Base-by-base conservation (phyloP, 2,329 filamentous ascomycete genomes). In the Talaromyces sp. region DNA sequence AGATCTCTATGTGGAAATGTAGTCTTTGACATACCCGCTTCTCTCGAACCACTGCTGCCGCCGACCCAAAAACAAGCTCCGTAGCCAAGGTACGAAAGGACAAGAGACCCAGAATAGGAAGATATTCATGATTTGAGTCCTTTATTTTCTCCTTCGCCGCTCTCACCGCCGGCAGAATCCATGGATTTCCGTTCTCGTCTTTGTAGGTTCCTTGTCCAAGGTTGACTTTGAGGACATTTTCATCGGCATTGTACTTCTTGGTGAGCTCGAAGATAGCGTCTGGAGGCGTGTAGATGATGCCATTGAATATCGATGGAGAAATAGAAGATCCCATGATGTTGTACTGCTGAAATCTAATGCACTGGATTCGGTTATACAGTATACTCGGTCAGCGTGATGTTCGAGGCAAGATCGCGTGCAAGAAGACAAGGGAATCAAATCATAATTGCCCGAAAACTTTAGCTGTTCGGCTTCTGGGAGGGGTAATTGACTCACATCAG, bases 61-160 rank as follows among this genome's bases (percentile, higher is more conserved):
- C 31, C 3, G 47, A 2, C 63, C 93, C 93, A 37, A 98, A 84
- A 63, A 96, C 90, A 69, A 97, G 84, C 82, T 93, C 91, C 72
- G 92, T 90, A 24, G 93, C 92, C 75, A 92, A 93, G 72, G 87
- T 84, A 58, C 92, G 95, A 81, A 97, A 95, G 67, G 88, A 83
- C 61, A 87, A 79, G 62, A 97, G 84, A 72, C 95, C 94, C 66
- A 92, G 88, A 77, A 98, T 98, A 62, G 94, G 94, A 61, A 95
- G 90, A 81, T 98, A 98, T 84, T 98, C 94, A 83, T 98, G 94
- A 81, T 97, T 94, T 71, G 95, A 84, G 59, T 92, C 86, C 72
- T 92, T 90, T 79, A 96, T 90, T 77, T 89, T 88, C 76, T 88
- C 89, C 69, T 96, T 85, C 73, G 91, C 87, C 70, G 92, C 89